Percentiles rank a stretch among this genome's conserved stretches.
phyloP scores from a whole-genome alignment of 1,139 yeast genomes.

The Scheffersomyces stambukii region DNA sequence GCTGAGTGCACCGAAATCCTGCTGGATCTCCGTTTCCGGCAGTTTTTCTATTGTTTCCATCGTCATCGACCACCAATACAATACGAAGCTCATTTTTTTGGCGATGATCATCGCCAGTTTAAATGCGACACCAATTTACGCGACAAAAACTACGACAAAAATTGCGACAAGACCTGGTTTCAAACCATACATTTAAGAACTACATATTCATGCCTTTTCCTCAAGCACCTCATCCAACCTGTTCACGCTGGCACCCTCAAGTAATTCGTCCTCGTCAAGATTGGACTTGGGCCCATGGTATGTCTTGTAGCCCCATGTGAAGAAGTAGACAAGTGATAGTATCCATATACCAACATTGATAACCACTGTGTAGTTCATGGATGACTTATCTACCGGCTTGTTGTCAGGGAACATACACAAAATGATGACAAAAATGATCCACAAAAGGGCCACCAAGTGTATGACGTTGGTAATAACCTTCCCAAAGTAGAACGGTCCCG shows the following conservation, averaged over 20 bases:
- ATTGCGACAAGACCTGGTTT: too few relatives aligned
- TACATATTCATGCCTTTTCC: constrained; percentile 2
- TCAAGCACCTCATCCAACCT: constrained; percentile 5
- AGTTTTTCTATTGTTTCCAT: too few relatives aligned
- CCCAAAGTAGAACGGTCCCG: constrained; percentile 66
- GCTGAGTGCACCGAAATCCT: too few relatives aligned
- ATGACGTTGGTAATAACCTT: constrained; percentile 34
- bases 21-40: too few relatives aligned
- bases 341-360: constrained; percentile 36
- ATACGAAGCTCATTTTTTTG: too few relatives aligned
- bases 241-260: constrained; percentile 5
- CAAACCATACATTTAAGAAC: too few relatives aligned
- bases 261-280: constrained; percentile 14
- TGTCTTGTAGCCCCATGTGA: constrained; percentile 22
- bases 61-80: too few relatives aligned
- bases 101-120: too few relatives aligned
- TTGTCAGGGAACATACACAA: constrained; percentile 38
- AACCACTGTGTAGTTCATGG: constrained; percentile 36
- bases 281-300: constrained; percentile 38
- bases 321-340: constrained; percentile 24
- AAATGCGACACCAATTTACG: too few relatives aligned
- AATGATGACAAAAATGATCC: constrained; percentile 29
- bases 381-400: constrained; percentile 20
- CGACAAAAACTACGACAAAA: too few relatives aligned
- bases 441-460: constrained; percentile 19